Conservation (phyloP, 1,139 yeast species). For the Nakaseomyces nivariensis region DNA sequence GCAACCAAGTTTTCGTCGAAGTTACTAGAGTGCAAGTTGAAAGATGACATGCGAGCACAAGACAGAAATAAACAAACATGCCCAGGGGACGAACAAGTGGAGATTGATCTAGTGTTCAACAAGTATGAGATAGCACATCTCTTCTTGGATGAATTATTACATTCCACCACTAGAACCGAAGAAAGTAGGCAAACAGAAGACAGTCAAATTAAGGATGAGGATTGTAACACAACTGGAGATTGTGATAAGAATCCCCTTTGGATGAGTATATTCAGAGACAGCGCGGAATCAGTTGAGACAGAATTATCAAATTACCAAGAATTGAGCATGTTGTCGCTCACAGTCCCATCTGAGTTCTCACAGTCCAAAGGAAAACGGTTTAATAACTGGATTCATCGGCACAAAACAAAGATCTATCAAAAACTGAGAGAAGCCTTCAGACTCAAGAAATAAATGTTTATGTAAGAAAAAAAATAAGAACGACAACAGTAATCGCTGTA, state of each 20-base stretch:
- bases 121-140: neutral
- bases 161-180: neutral
- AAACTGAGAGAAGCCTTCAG: neutral
- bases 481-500: neutral
- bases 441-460: neutral
- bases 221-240: neutral
- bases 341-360: neutral
- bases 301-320: neutral
- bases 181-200: neutral
- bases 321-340: neutral
- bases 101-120: neutral
- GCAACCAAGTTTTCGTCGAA: neutral
- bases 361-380: neutral
- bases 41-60: neutral
- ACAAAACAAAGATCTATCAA: neutral
- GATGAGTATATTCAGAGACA: constrained; percentile 1
- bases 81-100: neutral
- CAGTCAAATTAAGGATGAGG: neutral
- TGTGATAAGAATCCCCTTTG: neutral
- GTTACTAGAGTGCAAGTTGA: neutral
- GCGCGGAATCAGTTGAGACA: neutral
- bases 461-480: neutral
- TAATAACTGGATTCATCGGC: neutral
- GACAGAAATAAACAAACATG: neutral
- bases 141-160: neutral